Evolutionary conservation across 768 basidiomycete species (phyloP), one percentile per base, ranked within the genome.

Genomic region (Tylopilus balloui): DNA sequence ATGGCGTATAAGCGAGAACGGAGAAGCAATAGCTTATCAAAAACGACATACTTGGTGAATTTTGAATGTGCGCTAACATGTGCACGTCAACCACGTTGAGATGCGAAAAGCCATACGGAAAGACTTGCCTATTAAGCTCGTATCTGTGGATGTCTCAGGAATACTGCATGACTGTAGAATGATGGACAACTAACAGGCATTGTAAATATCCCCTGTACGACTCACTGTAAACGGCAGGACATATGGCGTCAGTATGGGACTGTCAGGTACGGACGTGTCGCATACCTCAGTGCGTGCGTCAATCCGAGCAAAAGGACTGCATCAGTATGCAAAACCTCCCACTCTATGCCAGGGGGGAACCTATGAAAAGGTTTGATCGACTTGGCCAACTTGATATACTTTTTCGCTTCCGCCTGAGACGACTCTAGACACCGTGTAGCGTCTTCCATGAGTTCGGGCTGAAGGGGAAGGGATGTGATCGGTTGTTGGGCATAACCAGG

Each of bases 161-260:
- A 47, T 17, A 32, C 3, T 27, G 17, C 35, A 20, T 23, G 23
- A 24, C 17, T 9, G 15, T 4, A 40, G 27, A 36, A 34, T 25
- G 34, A 9, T 29, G 13, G 12, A 53, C 9, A 0, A 74, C 75
- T 65, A 65, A 88, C 80, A 88, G 73, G 71, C 86, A 88, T 56
- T 88, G 86, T 8, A 88, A 57, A 61, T 89, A 89, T 28, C 87
- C 88, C 73, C 78, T 81, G 63, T 88, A 88, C 2, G 81, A 81
- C 67, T 89, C 87, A 48, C 84, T 87, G 44, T 21, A 40, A n/a
- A n/a, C n/a, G n/a, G n/a, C n/a, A n/a, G n/a, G 31, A 34, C 25
- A 27, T 1, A 17, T 21, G 32, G 48, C n/a, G 21, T 55, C 44
- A 63, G 37, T 1, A 4, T 47, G n/a, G 17, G 20, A 48, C 39